Evolutionary conservation across 257 asterid genomes (phyloP), one percentile per base, ranked within the genome.

Genomic region (Solanum megistacrolobum): DNA sequence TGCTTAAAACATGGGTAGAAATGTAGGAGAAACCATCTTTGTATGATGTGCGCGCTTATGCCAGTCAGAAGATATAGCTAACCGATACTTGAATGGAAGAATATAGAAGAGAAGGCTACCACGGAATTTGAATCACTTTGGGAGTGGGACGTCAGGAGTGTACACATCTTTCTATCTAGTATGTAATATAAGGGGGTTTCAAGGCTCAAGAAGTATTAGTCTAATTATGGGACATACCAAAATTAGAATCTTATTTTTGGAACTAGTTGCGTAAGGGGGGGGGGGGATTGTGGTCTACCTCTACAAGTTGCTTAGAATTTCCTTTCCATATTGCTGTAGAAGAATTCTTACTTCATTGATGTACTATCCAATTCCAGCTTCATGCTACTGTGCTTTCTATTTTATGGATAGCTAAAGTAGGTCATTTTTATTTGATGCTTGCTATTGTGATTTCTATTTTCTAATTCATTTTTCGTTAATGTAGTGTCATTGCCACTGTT

Each of bases 401-500:
- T 78, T 86, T 74, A 62, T 75, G 79, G 46, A 32, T 65, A 78
- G 52, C 86, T 71, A 36, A 84, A 43, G 31, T 78, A 20, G 69
- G 35, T 39, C 87, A 58, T 60, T 78, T 83, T 86, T 81, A 34
- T 87, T 68, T 88, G 74, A 23, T 84, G 86, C 83, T 71, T 86
- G 83, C 79, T 36, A 55, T 32, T 87, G n/a, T 55, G 46, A 41
- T 83, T 71, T 84, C 87, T 66, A 27, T 83, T 34, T 72, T 82
- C 9, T 27, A 48, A 86, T 46, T 55, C 46, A 31, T 72, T 9
- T 73, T 71, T 89, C 88, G 75, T 68, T 86, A 43, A 52, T 91
- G 90, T 94, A 96, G 99, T 89, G 93, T 95, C 90, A 83, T 92
- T 86, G 99, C 98, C 88, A 92, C 91, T 66, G 91, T 97, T 68